These are phyloP conservation scores for Boletus eberwhitei DNA, from an alignment of 768 basidiomycete genomes.

Conservation along the genomic window DNA sequence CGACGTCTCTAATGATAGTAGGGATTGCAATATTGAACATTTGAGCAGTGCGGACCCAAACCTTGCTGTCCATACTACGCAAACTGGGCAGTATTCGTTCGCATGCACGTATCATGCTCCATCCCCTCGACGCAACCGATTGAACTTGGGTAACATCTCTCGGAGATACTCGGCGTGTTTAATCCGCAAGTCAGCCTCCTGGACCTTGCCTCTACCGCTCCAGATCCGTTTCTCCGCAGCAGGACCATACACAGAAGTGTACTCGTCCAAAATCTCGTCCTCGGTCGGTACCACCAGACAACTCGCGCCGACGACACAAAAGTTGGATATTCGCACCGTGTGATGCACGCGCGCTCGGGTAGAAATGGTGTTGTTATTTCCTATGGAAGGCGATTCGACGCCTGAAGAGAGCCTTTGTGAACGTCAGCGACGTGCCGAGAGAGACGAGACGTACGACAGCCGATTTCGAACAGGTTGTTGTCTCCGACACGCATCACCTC, in stretches of 20 bases:
- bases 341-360: conserved; percentile 82
- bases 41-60: not conserved
- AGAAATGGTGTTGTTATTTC: conserved; percentile 82
- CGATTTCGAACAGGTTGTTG: conserved; percentile 92
- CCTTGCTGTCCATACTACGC: not conserved
- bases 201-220: conserved; percentile 81
- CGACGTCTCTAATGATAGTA: not conserved
- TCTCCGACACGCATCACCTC: conserved; percentile 93
- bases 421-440: not conserved
- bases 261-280: conserved; percentile 76
- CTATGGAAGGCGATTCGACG: conserved; percentile 82
- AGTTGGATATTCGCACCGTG: conserved; percentile 71
- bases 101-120: conserved; percentile 34
- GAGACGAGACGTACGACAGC: conserved; percentile 63
- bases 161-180: conserved; percentile 92
- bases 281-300: conserved; percentile 77
- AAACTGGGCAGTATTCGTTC: not conserved
- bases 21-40: too few species aligned
- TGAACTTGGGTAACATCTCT: conserved; percentile 91
- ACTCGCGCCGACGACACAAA: conserved; percentile 80
- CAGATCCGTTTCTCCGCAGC: conserved; percentile 71
- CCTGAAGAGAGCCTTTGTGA: conserved; percentile 44
- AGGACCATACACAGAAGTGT: conserved; percentile 81
- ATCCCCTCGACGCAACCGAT: conserved; percentile 63
- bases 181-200: conserved; percentile 76